These are phyloP conservation scores for Penstemon eatonii DNA, from an alignment of 257 asterid species.

Conservation along the genomic window DNA sequence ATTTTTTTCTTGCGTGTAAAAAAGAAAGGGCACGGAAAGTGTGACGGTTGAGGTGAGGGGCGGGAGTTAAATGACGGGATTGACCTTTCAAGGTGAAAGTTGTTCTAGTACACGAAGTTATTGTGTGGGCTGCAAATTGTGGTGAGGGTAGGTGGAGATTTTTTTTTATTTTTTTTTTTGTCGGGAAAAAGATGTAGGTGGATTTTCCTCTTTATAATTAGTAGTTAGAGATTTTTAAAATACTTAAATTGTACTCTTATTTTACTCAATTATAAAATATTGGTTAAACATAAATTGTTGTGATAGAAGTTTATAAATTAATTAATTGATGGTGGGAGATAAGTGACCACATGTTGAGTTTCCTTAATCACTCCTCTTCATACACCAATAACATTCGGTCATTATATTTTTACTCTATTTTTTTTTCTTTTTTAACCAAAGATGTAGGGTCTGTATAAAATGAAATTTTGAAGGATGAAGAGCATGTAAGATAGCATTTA, in stretches of 20 bases:
- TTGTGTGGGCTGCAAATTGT: background rate
- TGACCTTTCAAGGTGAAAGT: conserved; percentile 19
- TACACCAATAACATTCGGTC: no score
- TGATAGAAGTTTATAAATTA: background rate
- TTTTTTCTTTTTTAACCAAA: no score
- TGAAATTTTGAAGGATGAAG: no score
- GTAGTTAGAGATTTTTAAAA: no score
- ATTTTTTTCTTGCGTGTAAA: background rate
- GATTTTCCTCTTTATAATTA: background rate
- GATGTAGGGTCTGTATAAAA: no score
- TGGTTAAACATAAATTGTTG: background rate
- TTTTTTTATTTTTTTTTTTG: background rate
- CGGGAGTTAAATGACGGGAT: conserved; percentile 8
- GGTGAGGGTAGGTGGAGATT: conserved; percentile 15
- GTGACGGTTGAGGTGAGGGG: conserved; percentile 11
- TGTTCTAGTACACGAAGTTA: conserved; percentile 34
- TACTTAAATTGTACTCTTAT: no score
- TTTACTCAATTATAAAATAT: no score
- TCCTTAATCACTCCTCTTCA: no score
- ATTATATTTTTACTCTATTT: no score
- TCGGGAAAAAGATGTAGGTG: background rate
- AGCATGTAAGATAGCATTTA: no score
- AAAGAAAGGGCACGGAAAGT: conserved; percentile 9
- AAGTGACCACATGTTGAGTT: background rate
- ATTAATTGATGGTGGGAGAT: background rate